Conservation (phyloP, 1,284 basidiomycete species). For the Microbotryum silenes-acaulis region DNA sequence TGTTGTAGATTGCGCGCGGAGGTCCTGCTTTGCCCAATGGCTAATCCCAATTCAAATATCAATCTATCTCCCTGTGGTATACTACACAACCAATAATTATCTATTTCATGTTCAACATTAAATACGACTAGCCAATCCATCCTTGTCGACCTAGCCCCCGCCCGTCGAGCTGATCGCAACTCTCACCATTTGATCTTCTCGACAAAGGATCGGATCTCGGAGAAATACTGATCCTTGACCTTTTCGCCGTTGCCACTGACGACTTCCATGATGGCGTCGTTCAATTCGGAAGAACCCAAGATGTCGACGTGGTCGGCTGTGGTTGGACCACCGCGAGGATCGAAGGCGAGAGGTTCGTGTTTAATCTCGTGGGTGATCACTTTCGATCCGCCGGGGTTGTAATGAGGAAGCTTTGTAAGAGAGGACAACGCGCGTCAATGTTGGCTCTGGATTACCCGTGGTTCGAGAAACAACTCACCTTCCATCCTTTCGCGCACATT, state of each 20-base stretch:
- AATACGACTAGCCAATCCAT: too few species aligned
- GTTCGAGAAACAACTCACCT: conserved; percentile 38
- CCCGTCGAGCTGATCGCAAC: too few species aligned
- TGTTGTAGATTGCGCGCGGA: too few species aligned
- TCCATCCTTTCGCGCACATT: conserved; percentile 96
- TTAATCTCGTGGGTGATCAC: conserved; percentile 84
- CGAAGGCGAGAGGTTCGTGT: conserved; percentile 67
- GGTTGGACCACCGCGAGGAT: conserved; percentile 79
- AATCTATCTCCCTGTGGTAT: too few species aligned
- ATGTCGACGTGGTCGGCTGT: conserved; percentile 69
- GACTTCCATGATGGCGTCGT: conserved; percentile 83
- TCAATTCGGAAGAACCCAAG: conserved; percentile 69
- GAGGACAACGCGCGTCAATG: neutral
- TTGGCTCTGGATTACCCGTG: neutral
- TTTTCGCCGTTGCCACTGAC: conserved; percentile 60
- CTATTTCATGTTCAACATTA: too few species aligned
- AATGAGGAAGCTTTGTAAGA: conserved; percentile 51
- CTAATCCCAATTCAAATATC: too few species aligned
- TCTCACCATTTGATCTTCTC: conserved; percentile 67
- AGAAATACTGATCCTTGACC: conserved; percentile 58
- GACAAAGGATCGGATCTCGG: conserved; percentile 69
- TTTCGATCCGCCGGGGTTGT: conserved; percentile 87
- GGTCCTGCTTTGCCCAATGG: too few species aligned
- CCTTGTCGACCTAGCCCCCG: neutral
- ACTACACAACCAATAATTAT: too few species aligned